These are phyloP conservation scores for Hymenoscyphus fructigenus DNA, from an alignment of 2,329 filamentous ascomycete species.

Conservation along the genomic window DNA sequence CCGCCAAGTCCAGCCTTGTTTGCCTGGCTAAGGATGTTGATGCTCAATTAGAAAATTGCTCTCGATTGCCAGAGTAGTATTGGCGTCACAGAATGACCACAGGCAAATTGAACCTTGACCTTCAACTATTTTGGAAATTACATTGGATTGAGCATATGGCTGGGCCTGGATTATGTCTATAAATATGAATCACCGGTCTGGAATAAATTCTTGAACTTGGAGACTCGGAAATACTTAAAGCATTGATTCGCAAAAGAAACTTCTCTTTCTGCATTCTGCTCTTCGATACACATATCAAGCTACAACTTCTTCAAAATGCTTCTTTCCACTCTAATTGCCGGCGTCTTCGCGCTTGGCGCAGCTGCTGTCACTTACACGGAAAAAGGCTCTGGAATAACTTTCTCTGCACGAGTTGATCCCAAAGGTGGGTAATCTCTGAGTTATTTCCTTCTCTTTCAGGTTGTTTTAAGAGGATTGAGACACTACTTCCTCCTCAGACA, in stretches of 20 bases:
- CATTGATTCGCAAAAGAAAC: background rate
- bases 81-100: background rate
- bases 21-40: background rate
- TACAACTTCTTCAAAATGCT: background rate
- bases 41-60: background rate
- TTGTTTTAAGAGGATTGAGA: too few relatives aligned
- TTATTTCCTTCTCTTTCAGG: too few relatives aligned
- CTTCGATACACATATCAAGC: background rate
- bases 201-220: background rate
- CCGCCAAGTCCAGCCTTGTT: too few relatives aligned
- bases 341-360: background rate
- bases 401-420: background rate
- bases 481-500: too few relatives aligned
- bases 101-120: background rate
- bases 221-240: background rate
- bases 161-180: background rate
- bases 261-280: background rate
- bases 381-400: slow-evolving; percentile 6
- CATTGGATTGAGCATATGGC: background rate
- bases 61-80: background rate
- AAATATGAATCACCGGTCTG: background rate
- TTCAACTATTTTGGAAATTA: background rate
- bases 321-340: background rate
- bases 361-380: slow-evolving; percentile 7
- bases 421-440: too few relatives aligned